Base-by-base conservation (phyloP, 257 asterid species). In the Solanum dulcamara region DNA sequence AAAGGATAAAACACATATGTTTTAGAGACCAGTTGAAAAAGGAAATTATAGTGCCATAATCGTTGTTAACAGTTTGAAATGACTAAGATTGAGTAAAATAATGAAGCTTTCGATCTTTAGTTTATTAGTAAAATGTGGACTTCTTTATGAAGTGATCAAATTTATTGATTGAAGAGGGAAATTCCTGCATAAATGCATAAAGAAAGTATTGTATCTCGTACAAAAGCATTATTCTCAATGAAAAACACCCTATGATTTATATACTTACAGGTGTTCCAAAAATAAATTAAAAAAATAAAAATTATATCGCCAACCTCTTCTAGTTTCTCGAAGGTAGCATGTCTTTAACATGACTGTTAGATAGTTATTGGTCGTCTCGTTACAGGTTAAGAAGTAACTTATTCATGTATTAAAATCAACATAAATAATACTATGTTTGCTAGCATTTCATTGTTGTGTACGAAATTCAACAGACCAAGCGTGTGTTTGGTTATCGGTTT, bases 1-100 rank as follows among this genome's bases (percentile, higher is more conserved):
- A 86, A 67, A 88, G 85, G 84, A 90, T 81, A 85, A 85, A 88
- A 86, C 83, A 57, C 81, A 32, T 20, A 71, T 18, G 79, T 33
- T 71, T 42, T 53, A 70, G 68, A 77, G 60, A 77, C 59, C 59
- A 77, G 66, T 50, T 37, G 81, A 38, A 46, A 20, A 59, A 33
- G 81, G 71, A 57, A 64, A 80, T 18, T 85, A 13, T 46, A 77
- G 35, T 6, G 40, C 18, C 46, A 35, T 15, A 17, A 32, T 15
- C 40, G 40, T 26, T 26, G 60, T 26, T 44, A 46, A 14, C 14
- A 15, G 38, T 46, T 77, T 17, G 24, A 77, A 46, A 46, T 46
- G 28, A 77, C 82, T 26, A 46, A 46, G 15, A 77, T 28, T 28
- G 24, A 42, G 57, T 77, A 26, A 26, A 77, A 77, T 15, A 38